phyloP scores from a whole-genome alignment of 2,329 filamentous ascomycete species.

The Ascocoryne sarcoides region DNA sequence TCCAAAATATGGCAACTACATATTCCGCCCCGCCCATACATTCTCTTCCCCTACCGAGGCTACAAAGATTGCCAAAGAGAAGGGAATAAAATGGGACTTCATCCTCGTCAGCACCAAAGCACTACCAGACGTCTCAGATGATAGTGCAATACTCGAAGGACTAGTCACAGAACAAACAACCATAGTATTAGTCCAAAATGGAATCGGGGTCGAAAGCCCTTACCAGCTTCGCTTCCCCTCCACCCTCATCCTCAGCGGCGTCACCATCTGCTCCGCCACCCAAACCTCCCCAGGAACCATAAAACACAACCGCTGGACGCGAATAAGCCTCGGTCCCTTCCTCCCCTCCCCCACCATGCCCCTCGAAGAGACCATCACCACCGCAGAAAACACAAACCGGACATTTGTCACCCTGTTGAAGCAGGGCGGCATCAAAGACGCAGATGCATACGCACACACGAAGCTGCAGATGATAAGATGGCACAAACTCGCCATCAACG shows the following conservation, averaged over 20 bases:
- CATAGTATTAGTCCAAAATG: slow-evolving; percentile 27
- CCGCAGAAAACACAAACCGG: slow-evolving; percentile 25
- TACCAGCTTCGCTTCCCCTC: slow-evolving; percentile 53
- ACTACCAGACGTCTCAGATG: slow-evolving; percentile 25
- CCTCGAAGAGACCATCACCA: too few species aligned
- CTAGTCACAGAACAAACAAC: slow-evolving; percentile 21
- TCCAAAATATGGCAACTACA: slow-evolving; percentile 58
- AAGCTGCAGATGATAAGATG: slow-evolving; percentile 63
- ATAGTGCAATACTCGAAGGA: slow-evolving; percentile 21
- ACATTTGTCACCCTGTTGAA: slow-evolving; percentile 38
- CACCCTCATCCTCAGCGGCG: slow-evolving; percentile 55
- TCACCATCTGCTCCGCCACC: slow-evolving; percentile 61
- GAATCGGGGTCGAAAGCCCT: slow-evolving; percentile 36
- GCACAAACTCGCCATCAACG: slow-evolving; percentile 73
- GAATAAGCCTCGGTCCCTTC: slow-evolving; percentile 62
- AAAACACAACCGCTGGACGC: slow-evolving; percentile 65
- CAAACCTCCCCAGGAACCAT: slow-evolving; percentile 55
- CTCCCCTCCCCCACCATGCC: slow-evolving; percentile 39
- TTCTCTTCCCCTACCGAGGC: slow-evolving; percentile 48
- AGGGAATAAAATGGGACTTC: slow-evolving; percentile 34
- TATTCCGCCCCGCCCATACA: slow-evolving; percentile 51
- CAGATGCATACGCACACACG: slow-evolving; percentile 53
- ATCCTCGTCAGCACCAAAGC: slow-evolving; percentile 27
- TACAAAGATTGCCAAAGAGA: too few species aligned
- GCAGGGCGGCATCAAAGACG: slow-evolving; percentile 53